These are phyloP conservation scores for Clarireedia hainanense DNA, from an alignment of 2,329 filamentous ascomycete genomes.

Conservation along the genomic window DNA sequence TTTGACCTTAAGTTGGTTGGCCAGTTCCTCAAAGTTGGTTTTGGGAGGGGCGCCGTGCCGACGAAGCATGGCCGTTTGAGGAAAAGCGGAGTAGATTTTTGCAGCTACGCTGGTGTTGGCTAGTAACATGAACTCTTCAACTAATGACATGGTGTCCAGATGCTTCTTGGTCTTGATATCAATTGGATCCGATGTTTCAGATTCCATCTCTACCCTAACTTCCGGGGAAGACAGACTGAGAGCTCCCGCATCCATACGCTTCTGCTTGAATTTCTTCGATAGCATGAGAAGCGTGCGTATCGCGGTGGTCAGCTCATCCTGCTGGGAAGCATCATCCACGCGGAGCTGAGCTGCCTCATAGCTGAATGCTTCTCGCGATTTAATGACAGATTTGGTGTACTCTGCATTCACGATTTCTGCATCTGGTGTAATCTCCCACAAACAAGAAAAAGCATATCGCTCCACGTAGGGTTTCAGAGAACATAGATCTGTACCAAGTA, in stretches of 20 bases:
- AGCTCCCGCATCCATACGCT: constrained; percentile 92
- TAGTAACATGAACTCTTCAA: constrained; percentile 98
- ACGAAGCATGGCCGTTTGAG: constrained; percentile 88
- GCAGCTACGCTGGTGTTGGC: constrained; percentile 92
- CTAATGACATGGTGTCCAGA: constrained; percentile 92
- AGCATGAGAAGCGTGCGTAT: constrained; percentile 83
- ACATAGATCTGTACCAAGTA: constrained; percentile 92
- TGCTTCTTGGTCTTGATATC: constrained; percentile 94
- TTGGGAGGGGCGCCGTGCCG: constrained; percentile 89
- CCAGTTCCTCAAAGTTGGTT: constrained; percentile 92
- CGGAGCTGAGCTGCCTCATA: constrained; percentile 93
- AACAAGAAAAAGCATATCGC: constrained; percentile 74
- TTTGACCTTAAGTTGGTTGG: constrained; percentile 84
- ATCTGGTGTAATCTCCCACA: constrained; percentile 82
- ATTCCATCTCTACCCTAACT: constrained; percentile 91
- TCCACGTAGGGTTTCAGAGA: constrained; percentile 98
- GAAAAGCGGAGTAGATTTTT: constrained; percentile 85
- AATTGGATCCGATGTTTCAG: constrained; percentile 89
- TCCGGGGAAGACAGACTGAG: constrained; percentile 96
- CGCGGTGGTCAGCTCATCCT: constrained; percentile 81
- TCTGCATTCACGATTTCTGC: constrained; percentile 78
- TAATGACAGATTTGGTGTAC: constrained; percentile 97
- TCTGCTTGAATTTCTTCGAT: constrained; percentile 88
- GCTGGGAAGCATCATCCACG: constrained; percentile 81
- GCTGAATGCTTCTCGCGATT: constrained; percentile 92